phyloP scores from a whole-genome alignment of 2,329 filamentous ascomycete genomes.

The Mariannaea elegans region DNA sequence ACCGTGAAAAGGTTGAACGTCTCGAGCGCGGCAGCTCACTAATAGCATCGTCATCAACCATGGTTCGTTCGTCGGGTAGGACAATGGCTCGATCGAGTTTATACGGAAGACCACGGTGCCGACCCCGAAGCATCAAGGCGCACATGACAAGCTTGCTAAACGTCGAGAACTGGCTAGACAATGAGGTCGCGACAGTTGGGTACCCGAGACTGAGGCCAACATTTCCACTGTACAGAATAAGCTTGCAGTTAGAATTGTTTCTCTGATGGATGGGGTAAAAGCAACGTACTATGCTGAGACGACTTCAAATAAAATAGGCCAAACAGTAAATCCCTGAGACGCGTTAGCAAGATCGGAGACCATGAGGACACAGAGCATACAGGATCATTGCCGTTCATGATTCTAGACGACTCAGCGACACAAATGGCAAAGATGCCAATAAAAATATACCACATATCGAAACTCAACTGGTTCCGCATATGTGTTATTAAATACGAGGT shows the following conservation, averaged over 20 bases:
- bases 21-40: slow-evolving; percentile 2
- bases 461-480: slow-evolving; percentile 50
- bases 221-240: slow-evolving; percentile 39
- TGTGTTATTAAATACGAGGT: slow-evolving; percentile 45
- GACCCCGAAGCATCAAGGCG: slow-evolving; percentile 49
- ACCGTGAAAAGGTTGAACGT: background rate
- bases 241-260: background rate
- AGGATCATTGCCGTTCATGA: slow-evolving; percentile 38
- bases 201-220: slow-evolving; percentile 48
- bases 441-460: slow-evolving; percentile 54
- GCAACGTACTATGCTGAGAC: slow-evolving; percentile 45
- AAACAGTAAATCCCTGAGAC: slow-evolving; percentile 41
- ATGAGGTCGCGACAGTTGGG: slow-evolving; percentile 41
- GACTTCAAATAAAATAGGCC: slow-evolving; percentile 47
- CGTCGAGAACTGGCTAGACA: slow-evolving; percentile 43
- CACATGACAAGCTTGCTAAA: slow-evolving; percentile 50
- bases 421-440: slow-evolving; percentile 49
- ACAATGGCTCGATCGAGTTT: slow-evolving; percentile 47
- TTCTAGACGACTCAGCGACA: slow-evolving; percentile 40
- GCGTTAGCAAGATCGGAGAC: background rate
- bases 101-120: slow-evolving; percentile 48
- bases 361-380: slow-evolving; percentile 20
- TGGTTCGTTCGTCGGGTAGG: slow-evolving; percentile 39
- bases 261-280: too few relatives aligned
- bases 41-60: slow-evolving; percentile 21